A percentile compares a stretch with the other conserved stretches of the same genome.
These are phyloP conservation scores for Hansenula anomala DNA, from an alignment of 1,139 yeast genomes.

Conservation along the genomic window DNA sequence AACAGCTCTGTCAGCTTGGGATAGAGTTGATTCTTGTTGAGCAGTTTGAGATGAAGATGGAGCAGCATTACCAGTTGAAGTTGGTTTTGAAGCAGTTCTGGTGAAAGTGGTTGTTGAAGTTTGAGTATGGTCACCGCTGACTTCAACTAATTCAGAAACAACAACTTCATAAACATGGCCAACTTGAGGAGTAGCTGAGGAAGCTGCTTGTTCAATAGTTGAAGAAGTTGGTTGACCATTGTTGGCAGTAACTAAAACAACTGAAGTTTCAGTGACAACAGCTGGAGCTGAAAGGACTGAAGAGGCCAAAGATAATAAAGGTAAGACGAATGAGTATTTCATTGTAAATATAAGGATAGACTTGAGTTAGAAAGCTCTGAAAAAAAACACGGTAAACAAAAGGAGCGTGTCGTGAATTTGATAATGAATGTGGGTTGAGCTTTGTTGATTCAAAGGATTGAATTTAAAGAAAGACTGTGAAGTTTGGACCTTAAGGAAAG, in stretches of 20 bases:
- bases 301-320: constrained; percentile 26
- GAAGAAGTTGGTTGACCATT: constrained; percentile 9
- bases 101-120: constrained; percentile 18
- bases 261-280: constrained; percentile 28
- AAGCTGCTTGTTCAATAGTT: too few species aligned
- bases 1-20: not conserved
- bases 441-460: not conserved
- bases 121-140: constrained; percentile 15
- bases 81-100: constrained; percentile 5
- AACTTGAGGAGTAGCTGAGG: constrained; percentile 15
- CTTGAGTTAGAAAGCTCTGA: not conserved
- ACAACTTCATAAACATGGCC: constrained; percentile 19
- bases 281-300: constrained; percentile 32
- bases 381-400: not conserved
- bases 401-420: not conserved
- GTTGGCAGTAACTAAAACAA: constrained; percentile 24
- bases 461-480: not conserved
- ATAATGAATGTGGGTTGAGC: not conserved
- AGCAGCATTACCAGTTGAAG: not conserved
- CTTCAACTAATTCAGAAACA: constrained; percentile 19
- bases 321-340: constrained; percentile 18
- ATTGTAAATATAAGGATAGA: constrained; percentile 4
- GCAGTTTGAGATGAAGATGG: constrained; percentile 1
- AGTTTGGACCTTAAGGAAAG: not conserved
- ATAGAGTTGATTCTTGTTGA: too few species aligned